phyloP scores from a whole-genome alignment of 1,284 basidiomycete genomes.

The Puccinia polysora region DNA sequence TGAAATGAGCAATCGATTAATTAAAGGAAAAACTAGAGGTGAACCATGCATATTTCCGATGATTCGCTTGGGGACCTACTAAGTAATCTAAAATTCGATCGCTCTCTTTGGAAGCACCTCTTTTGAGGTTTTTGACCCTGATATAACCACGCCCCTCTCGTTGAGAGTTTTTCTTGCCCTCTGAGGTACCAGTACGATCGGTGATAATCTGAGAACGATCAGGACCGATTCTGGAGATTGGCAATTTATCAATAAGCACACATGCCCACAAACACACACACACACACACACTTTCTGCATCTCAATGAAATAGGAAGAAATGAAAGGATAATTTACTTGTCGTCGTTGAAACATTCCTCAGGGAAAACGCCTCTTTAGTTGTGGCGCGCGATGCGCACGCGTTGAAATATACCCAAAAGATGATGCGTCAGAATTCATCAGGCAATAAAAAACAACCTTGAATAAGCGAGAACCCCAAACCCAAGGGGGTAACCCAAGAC shows the following conservation, averaged over 20 bases:
- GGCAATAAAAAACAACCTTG: no score
- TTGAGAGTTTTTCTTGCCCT: neutral
- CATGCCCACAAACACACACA: neutral
- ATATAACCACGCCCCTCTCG: slow-evolving; percentile 37
- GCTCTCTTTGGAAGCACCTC: slow-evolving; percentile 31
- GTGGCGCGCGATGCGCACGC: neutral
- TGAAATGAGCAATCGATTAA: no score
- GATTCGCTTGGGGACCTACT: neutral
- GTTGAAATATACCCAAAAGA: no score
- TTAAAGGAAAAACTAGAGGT: no score
- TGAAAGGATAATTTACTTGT: slow-evolving; percentile 27
- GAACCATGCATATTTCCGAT: neutral
- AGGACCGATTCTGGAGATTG: slow-evolving; percentile 34
- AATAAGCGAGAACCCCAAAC: no score
- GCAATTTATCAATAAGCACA: neutral
- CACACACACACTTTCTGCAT: neutral
- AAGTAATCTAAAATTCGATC: slow-evolving; percentile 38
- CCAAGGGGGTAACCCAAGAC: no score
- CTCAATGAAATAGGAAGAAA: neutral
- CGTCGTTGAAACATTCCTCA: slow-evolving; percentile 41
- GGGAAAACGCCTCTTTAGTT: slow-evolving; percentile 32
- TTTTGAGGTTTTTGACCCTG: slow-evolving; percentile 30
- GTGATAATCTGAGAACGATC: slow-evolving; percentile 31
- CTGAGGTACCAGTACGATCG: neutral
- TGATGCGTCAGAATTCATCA: no score